These are phyloP conservation scores for Leccinum holopus DNA, from an alignment of 1,284 basidiomycete genomes.

Conservation along the genomic window DNA sequence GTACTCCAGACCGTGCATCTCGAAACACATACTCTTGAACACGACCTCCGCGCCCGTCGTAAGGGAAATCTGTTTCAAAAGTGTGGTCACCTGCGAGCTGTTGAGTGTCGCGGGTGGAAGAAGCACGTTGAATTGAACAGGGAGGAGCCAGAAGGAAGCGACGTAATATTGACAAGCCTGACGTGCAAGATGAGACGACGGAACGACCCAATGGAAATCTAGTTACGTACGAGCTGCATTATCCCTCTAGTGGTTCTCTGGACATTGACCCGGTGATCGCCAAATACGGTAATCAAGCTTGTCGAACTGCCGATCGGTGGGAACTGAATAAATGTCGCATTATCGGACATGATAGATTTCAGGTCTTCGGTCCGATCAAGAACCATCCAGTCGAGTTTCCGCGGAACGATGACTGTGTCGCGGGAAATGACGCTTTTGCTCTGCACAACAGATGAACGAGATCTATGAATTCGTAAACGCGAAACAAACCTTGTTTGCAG, in stretches of 20 bases:
- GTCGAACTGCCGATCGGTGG: constrained; percentile 89
- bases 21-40: constrained; percentile 97
- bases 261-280: constrained; percentile 93
- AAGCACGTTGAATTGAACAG: constrained; percentile 90
- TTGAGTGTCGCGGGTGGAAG: constrained; percentile 83
- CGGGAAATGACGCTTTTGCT: constrained; percentile 89
- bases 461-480: not conserved
- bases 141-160: constrained; percentile 94
- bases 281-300: constrained; percentile 91
- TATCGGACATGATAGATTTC: constrained; percentile 92
- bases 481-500: constrained; percentile 74
- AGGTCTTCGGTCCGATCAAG: constrained; percentile 90
- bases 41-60: constrained; percentile 92
- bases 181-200: not conserved
- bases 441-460: constrained; percentile 44
- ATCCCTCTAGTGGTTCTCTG: constrained; percentile 93
- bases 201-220: constrained; percentile 7
- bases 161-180: constrained; percentile 96
- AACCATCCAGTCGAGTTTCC: constrained; percentile 98
- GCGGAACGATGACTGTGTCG: constrained; percentile 91
- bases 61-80: constrained; percentile 86
- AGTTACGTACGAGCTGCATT: constrained; percentile 83
- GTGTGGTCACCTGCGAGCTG: constrained; percentile 78
- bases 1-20: constrained; percentile 94
- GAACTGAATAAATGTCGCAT: constrained; percentile 94